These are phyloP conservation scores for Aspergillus tanneri DNA, from an alignment of 2,329 filamentous ascomycete species.

Conservation along the genomic window DNA sequence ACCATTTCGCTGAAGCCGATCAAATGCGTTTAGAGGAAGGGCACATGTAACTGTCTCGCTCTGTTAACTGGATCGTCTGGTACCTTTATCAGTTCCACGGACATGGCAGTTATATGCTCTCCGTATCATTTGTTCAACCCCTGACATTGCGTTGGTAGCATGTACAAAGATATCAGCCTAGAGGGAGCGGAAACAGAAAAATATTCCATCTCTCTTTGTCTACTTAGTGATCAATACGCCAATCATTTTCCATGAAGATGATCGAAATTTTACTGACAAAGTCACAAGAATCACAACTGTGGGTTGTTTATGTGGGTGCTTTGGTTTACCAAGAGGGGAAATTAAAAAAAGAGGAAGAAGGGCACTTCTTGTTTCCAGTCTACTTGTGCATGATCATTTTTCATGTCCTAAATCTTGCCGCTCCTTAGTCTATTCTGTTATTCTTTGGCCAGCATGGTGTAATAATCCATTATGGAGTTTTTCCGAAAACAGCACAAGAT, in stretches of 20 bases:
- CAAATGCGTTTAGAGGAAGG: background rate
- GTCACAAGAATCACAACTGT: conserved; percentile 17
- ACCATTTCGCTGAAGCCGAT: conserved; percentile 34
- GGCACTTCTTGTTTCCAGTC: conserved; percentile 6
- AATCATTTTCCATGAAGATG: conserved; percentile 22
- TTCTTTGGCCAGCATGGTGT: background rate
- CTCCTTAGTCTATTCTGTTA: conserved; percentile 5
- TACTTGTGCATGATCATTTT: conserved; percentile 2
- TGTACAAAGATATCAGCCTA: too few relatives aligned
- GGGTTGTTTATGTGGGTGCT: conserved; percentile 17
- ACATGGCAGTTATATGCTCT: too few relatives aligned
- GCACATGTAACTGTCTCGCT: background rate
- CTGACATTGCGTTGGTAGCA: too few relatives aligned
- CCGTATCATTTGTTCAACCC: too few relatives aligned
- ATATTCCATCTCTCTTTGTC: background rate
- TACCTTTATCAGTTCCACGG: too few relatives aligned
- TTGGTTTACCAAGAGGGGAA: conserved; percentile 22
- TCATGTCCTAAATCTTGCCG: conserved; percentile 12
- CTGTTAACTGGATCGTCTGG: too few relatives aligned
- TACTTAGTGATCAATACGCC: background rate
- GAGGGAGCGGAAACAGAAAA: too few relatives aligned
- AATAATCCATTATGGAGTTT: background rate
- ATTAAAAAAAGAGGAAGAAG: too few relatives aligned
- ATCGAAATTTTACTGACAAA: conserved; percentile 21
- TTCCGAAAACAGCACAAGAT: background rate